These are phyloP conservation scores for Fusarium sp. DNA, from an alignment of 2,329 filamentous ascomycete genomes.

Conservation along the genomic window DNA sequence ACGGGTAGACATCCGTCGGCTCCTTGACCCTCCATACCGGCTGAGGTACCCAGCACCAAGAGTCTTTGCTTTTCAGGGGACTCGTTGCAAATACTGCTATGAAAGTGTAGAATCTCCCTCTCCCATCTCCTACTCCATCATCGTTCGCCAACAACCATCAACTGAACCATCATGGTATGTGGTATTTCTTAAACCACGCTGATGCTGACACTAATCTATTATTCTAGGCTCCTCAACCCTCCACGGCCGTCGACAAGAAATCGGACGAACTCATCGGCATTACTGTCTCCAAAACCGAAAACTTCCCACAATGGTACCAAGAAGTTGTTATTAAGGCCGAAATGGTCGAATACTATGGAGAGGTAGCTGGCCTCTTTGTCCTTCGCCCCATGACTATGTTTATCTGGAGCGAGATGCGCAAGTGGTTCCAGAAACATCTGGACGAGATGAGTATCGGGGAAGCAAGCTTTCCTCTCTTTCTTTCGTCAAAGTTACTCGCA, in stretches of 20 bases:
- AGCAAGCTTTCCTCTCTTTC: constrained; percentile 95
- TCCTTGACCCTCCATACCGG: not conserved
- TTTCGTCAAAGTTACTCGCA: constrained; percentile 89
- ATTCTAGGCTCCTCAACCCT: not conserved
- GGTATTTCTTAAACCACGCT: too few species aligned
- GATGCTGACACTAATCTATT: not conserved
- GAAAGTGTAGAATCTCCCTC: not conserved
- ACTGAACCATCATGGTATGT: not conserved
- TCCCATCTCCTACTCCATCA: not conserved
- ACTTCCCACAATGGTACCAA: constrained; percentile 97
- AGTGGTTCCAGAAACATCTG: constrained; percentile 79
- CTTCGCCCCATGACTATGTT: constrained; percentile 78
- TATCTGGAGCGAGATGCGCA: constrained; percentile 74
- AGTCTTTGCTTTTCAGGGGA: not conserved
- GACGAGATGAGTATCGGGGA: constrained; percentile 94
- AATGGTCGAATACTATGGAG: constrained; percentile 94
- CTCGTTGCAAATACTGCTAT: not conserved
- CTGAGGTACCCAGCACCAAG: not conserved
- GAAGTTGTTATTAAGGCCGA: constrained; percentile 97
- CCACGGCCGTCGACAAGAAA: constrained; percentile 61
- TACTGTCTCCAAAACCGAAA: constrained; percentile 83
- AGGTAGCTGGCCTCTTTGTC: constrained; percentile 96
- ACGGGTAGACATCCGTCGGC: constrained; percentile 1
- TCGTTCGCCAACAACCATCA: too few species aligned
- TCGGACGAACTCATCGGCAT: constrained; percentile 84